Percentiles rank a stretch among this genome's conserved stretches.
These are phyloP conservation scores for Senna siamea DNA, from an alignment of 306 rosid species.

Conservation along the genomic window DNA sequence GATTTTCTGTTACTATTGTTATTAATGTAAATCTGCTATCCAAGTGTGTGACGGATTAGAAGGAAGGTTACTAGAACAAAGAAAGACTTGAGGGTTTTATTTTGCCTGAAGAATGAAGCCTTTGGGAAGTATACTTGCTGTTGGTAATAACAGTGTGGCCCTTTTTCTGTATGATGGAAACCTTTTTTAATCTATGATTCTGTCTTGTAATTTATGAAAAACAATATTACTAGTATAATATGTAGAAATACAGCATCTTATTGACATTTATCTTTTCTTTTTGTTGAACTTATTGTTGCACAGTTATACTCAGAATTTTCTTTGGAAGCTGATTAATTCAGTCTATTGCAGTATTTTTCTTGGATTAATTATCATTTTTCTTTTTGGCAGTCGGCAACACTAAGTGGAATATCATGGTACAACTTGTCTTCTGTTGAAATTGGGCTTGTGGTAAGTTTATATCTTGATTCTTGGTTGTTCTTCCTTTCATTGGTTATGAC, in stretches of 20 bases:
- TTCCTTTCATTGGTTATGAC: slow-evolving; percentile 30
- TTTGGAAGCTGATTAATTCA: slow-evolving; percentile 23
- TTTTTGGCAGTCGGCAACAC: slow-evolving; percentile 71
- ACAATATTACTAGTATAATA: background rate
- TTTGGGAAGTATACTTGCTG: slow-evolving; percentile 13
- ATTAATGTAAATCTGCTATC: background rate
- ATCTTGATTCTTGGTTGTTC: slow-evolving; percentile 19
- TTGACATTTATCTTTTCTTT: slow-evolving; percentile 19
- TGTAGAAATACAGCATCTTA: slow-evolving; percentile 3
- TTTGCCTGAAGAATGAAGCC: slow-evolving; percentile 9
- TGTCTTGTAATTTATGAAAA: background rate
- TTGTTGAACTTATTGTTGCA: slow-evolving; percentile 11
- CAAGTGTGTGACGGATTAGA: background rate
- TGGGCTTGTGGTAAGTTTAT: slow-evolving; percentile 85
- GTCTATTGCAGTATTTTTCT: slow-evolving; percentile 16
- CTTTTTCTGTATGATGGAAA: slow-evolving; percentile 12
- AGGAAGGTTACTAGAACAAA: background rate
- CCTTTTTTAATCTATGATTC: background rate
- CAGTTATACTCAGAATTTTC: slow-evolving; percentile 1
- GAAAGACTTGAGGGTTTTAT: background rate
- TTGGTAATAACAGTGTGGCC: background rate
- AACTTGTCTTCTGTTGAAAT: slow-evolving; percentile 73
- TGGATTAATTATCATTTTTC: slow-evolving; percentile 30
- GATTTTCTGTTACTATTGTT: background rate
- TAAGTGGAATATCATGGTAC: slow-evolving; percentile 90